A percentile compares a stretch with the other conserved stretches of the same genome.
These are phyloP conservation scores for Apiotrichum gamsii DNA, from an alignment of 1,284 basidiomycete species.

Conservation along the genomic window DNA sequence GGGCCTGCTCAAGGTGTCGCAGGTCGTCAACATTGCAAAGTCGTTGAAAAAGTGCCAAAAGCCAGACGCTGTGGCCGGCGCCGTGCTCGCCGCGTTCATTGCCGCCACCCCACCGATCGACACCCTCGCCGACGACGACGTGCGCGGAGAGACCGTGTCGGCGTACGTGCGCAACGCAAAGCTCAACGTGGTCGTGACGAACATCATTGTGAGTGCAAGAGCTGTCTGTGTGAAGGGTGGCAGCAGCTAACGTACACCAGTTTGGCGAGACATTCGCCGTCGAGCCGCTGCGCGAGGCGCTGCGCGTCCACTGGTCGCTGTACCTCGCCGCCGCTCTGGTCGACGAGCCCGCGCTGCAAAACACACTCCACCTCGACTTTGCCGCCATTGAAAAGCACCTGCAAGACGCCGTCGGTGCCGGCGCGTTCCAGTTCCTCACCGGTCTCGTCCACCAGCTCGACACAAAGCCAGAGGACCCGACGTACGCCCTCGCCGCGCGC, in stretches of 20 bases:
- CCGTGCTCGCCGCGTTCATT: conserved; percentile 28
- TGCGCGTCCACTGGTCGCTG: conserved; percentile 80
- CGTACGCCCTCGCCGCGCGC: conserved; percentile 63
- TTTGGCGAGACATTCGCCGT: conserved; percentile 59
- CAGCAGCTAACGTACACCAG: conserved; percentile 24
- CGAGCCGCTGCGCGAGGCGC: conserved; percentile 65
- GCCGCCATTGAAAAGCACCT: conserved; percentile 74
- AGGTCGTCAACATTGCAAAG: conserved; percentile 38
- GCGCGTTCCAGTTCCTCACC: conserved; percentile 70
- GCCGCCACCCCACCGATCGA: conserved; percentile 33
- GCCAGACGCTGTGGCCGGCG: conserved; percentile 27
- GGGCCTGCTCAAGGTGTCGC: conserved; percentile 34
- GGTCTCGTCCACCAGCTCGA: conserved; percentile 38
- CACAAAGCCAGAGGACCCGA: conserved; percentile 50
- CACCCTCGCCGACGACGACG: conserved; percentile 16
- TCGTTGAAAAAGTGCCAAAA: conserved; percentile 38
- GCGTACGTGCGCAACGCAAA: conserved; percentile 25
- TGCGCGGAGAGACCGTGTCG: conserved; percentile 19
- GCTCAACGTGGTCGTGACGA: conserved; percentile 32
- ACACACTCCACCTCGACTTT: conserved; percentile 61
- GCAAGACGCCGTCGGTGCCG: conserved; percentile 72
- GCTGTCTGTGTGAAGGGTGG: background rate
- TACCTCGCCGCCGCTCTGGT: conserved; percentile 70
- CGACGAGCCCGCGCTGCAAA: conserved; percentile 56
- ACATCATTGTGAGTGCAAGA: conserved; percentile 17